phyloP scores from a whole-genome alignment of 768 basidiomycete species.

The Amyloporia xantha region DNA sequence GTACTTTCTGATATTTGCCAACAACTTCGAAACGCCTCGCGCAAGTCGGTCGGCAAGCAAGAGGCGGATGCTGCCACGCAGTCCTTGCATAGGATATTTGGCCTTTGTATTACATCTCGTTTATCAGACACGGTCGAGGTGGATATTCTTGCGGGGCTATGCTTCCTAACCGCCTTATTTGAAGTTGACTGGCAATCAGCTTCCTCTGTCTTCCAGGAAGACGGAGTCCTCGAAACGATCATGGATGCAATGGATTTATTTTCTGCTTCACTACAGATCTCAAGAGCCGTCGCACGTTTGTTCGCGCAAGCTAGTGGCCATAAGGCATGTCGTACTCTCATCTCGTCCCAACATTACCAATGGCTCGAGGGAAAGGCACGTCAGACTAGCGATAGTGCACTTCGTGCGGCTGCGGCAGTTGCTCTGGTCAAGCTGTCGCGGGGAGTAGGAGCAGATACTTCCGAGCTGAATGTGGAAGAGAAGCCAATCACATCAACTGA shows the following conservation, averaged over 20 bases:
- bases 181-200: constrained; percentile 75
- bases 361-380: constrained; percentile 65
- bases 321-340: constrained; percentile 57
- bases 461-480: constrained; percentile 21
- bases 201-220: constrained; percentile 53
- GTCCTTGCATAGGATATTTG: constrained; percentile 43
- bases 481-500: constrained; percentile 16
- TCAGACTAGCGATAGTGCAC: constrained; percentile 34
- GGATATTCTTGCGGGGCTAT: constrained; percentile 46
- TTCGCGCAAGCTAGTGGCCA: constrained; percentile 73
- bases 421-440: constrained; percentile 75
- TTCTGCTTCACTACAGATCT: constrained; percentile 40
- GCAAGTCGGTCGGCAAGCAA: constrained; percentile 29
- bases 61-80: constrained; percentile 42
- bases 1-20: constrained; percentile 64
- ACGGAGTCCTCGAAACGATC: constrained; percentile 57
- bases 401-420: constrained; percentile 61
- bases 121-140: constrained; percentile 53
- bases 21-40: constrained; percentile 32
- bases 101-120: constrained; percentile 39
- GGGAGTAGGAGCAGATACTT: constrained; percentile 42
- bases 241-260: constrained; percentile 67
- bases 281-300: constrained; percentile 62
- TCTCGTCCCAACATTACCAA: constrained; percentile 46
- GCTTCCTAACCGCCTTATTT: constrained; percentile 73